A percentile compares a stretch with the other conserved stretches of the same genome.
phyloP scores from a whole-genome alignment of 768 basidiomycete species.

The Lyophyllum atratum region DNA sequence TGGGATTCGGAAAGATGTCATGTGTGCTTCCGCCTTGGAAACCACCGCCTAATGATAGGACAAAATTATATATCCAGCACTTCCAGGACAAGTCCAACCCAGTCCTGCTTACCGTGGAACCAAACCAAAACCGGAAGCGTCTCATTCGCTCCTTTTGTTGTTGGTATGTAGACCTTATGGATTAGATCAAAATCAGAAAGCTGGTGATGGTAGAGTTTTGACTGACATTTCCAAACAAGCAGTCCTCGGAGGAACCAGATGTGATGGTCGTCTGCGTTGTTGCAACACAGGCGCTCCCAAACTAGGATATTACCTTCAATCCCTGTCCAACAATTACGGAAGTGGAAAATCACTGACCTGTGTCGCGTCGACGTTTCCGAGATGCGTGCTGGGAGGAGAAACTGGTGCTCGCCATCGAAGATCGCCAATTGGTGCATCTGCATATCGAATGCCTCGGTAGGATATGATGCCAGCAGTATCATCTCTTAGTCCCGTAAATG shows the following conservation, averaged over 20 bases:
- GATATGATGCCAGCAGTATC: conserved; percentile 31
- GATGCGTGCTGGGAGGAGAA: conserved; percentile 34
- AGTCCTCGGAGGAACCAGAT: conserved; percentile 40
- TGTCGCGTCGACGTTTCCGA: conserved; percentile 38
- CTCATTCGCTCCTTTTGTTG: conserved; percentile 18
- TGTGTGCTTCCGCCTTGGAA: conserved; percentile 39
- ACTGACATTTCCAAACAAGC: conserved; percentile 43
- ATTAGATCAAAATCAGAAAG: not conserved
- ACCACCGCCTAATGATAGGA: conserved; percentile 36
- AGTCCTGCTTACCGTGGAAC: conserved; percentile 36
- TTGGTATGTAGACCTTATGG: conserved; percentile 37
- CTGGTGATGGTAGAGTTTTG: not conserved
- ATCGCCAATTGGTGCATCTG: conserved; percentile 43
- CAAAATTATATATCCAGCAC: not conserved
- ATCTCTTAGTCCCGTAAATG: conserved; percentile 35
- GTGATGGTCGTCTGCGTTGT: conserved; percentile 29
- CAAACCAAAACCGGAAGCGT: conserved; percentile 41
- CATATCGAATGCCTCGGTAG: conserved; percentile 44
- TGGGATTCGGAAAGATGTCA: conserved; percentile 30
- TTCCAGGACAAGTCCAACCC: not conserved
- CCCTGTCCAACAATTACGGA: not conserved
- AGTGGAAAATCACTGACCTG: conserved; percentile 21
- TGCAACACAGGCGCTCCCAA: conserved; percentile 34
- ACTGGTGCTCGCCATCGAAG: conserved; percentile 43
- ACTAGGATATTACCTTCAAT: conserved; percentile 23